Evolutionary conservation across 2,329 filamentous ascomycete species (phyloP), one percentile per base, ranked within the genome.

Genomic region (Colletotrichum somersetense): DNA sequence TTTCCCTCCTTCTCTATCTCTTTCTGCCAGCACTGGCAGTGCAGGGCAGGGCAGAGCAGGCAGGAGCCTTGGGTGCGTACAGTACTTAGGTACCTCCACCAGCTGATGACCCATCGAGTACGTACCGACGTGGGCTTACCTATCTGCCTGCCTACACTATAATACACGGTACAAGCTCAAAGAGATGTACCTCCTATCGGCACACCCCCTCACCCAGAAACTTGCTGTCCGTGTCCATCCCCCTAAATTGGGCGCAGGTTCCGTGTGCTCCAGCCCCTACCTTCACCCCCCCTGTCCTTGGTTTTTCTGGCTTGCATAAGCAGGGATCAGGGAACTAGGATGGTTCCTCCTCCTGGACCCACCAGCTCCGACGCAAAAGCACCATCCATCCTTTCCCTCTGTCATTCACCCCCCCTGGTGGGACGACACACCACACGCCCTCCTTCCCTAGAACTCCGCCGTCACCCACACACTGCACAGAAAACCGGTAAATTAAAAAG

Each of bases 401-500:
- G 42, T 44, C 42, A 6, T 5, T 26, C 26, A 26, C 16, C 30
- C 42, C 64, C 40, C 16, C 35, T 52, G 26, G 52, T 38, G 63
- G 63, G 30, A 18, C 52, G 57, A 8, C 38, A 30, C 52, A 38
- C 52, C 30, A 30, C 52, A 38, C 52, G 5, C 40, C 40, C 5
- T 52, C 67, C 10, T 50, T 67, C 35, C 50, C 53, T 26, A 26
- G 26, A 26, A 30, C 30, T 30, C 30, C 30, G 30, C 30, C 69
- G 40, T 68, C 69, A 59, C 69, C 30, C 69, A 72, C 69, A 64
- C 2, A 42, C 30, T 30, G 30, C 30, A 30, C 30, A 40, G 12
- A 44, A 72, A 72, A 57, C 53, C 16, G 30, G 62, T 42, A 14
- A 64, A 73, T 72, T 72, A 73, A 73, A 73, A 66, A 73, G 55